phyloP scores from a whole-genome alignment of 352 stramenopile species.

The Phytophthora melonis region DNA sequence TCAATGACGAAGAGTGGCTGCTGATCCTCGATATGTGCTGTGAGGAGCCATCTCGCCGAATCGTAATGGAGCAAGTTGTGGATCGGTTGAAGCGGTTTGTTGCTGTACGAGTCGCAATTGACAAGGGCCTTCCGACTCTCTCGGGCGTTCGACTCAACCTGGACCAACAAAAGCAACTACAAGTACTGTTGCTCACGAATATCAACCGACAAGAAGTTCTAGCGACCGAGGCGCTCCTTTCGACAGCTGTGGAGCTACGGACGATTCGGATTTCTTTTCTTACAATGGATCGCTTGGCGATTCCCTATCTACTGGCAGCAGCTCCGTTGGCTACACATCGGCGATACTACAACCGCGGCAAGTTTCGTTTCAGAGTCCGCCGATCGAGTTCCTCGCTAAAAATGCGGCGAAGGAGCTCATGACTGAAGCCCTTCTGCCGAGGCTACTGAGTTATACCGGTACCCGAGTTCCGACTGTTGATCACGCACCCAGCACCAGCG shows the following conservation, averaged over 20 bases:
- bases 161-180: not conserved
- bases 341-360: too few species aligned
- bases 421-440: too few species aligned
- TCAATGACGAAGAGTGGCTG: slow-evolving; percentile 11
- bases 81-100: slow-evolving; percentile 7
- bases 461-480: too few species aligned
- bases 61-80: slow-evolving; percentile 9
- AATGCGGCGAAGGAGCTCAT: too few species aligned
- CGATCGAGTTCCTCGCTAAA: too few species aligned
- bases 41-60: not conserved
- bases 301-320: too few species aligned
- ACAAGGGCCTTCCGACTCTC: not conserved
- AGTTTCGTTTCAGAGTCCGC: too few species aligned
- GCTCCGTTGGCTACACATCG: too few species aligned
- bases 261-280: not conserved
- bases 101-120: slow-evolving; percentile 2
- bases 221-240: not conserved
- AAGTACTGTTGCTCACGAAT: not conserved
- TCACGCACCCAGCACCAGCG: too few species aligned
- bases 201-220: not conserved
- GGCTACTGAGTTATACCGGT: too few species aligned
- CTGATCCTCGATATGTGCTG: slow-evolving; percentile 17
- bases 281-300: too few species aligned
- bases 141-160: not conserved
- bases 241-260: not conserved